A percentile compares a stretch with the other conserved stretches of the same genome.
Evolutionary conservation across 2,329 filamentous ascomycete species (phyloP).

Genomic region (Pseudocercospora ulei): DNA sequence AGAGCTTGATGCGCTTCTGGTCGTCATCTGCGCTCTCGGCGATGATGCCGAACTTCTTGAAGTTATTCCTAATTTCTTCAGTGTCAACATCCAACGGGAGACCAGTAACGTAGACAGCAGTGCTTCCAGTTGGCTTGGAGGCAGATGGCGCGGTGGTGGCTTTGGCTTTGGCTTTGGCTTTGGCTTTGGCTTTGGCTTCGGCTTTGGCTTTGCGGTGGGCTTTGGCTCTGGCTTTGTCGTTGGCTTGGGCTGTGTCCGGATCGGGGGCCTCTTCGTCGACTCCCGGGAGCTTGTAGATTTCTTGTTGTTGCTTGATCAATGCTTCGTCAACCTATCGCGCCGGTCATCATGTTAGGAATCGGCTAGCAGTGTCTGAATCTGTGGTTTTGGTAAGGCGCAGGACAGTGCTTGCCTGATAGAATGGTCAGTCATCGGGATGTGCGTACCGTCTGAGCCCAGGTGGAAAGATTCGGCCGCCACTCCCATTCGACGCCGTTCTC

Average conservation of each 20-base stretch:
- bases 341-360: slow-evolving; percentile 18
- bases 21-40: slow-evolving; percentile 88
- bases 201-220: slow-evolving; percentile 10
- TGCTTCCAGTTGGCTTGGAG: slow-evolving; percentile 53
- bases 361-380: slow-evolving; percentile 5
- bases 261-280: slow-evolving; percentile 47
- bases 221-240: slow-evolving; percentile 18
- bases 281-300: slow-evolving; percentile 51
- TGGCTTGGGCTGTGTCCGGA: slow-evolving; percentile 25
- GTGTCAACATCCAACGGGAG: slow-evolving; percentile 69
- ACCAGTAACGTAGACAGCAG: slow-evolving; percentile 82
- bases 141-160: slow-evolving; percentile 14
- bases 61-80: slow-evolving; percentile 71
- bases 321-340: slow-evolving; percentile 49
- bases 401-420: slow-evolving; percentile 22
- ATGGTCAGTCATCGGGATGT: slow-evolving; percentile 23
- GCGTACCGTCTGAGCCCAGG: slow-evolving; percentile 62
- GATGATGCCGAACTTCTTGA: slow-evolving; percentile 83
- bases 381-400: slow-evolving; percentile 16
- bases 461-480: slow-evolving; percentile 59
- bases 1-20: slow-evolving; percentile 83
- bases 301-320: slow-evolving; percentile 51
- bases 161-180: slow-evolving; percentile 7
- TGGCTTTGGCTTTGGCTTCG: slow-evolving; percentile 11
- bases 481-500: slow-evolving; percentile 78